Percentiles rank a stretch among this genome's conserved stretches.
Evolutionary conservation across 768 basidiomycete species (phyloP).

Genomic region (Boletus rubroflammeus): DNA sequence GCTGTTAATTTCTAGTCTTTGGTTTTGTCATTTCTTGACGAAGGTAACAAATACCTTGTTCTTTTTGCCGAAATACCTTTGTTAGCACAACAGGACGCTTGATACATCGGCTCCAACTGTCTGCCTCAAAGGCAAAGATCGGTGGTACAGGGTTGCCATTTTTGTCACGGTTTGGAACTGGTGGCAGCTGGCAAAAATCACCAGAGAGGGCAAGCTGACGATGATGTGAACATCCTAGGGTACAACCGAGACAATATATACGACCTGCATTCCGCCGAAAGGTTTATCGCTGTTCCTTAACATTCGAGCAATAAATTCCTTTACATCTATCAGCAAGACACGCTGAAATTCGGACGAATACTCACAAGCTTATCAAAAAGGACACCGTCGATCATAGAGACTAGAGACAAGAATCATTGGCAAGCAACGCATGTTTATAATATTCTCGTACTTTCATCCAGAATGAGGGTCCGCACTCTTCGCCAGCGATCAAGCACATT

Average conservation of each 20-base stretch:
- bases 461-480: slow-evolving; percentile 59
- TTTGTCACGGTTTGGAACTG: slow-evolving; percentile 54
- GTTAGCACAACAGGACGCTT: slow-evolving; percentile 52
- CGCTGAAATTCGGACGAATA: slow-evolving; percentile 27
- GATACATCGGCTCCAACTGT: slow-evolving; percentile 68
- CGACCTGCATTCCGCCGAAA: slow-evolving; percentile 85
- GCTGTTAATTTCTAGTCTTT: slow-evolving; percentile 26
- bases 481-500: slow-evolving; percentile 60
- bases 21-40: neutral
- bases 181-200: slow-evolving; percentile 90
- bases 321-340: slow-evolving; percentile 26
- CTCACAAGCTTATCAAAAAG: slow-evolving; percentile 79
- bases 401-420: slow-evolving; percentile 35
- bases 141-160: slow-evolving; percentile 47
- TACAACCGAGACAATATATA: neutral
- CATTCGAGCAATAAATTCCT: slow-evolving; percentile 62
- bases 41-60: slow-evolving; percentile 48
- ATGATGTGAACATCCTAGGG: neutral
- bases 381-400: slow-evolving; percentile 84
- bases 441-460: slow-evolving; percentile 71
- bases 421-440: neutral
- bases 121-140: slow-evolving; percentile 76
- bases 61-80: slow-evolving; percentile 85
- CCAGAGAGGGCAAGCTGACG: slow-evolving; percentile 77
- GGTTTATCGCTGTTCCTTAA: slow-evolving; percentile 52